These are phyloP conservation scores for Pelargonium nanum DNA, from an alignment of 345 rosid genomes.

Conservation along the genomic window DNA sequence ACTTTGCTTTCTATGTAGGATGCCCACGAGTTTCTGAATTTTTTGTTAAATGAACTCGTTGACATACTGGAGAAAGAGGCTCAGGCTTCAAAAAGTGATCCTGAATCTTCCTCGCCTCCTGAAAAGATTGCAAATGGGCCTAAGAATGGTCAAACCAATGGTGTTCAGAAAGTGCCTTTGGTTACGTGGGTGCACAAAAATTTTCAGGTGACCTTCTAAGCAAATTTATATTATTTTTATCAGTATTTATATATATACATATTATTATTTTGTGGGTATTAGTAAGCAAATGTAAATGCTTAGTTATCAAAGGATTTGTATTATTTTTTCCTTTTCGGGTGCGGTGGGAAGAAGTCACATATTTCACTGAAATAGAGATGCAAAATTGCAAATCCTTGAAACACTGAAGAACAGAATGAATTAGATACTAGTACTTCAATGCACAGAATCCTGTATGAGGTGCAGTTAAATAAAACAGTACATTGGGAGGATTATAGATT, in stretches of 20 bases:
- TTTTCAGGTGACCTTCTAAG: constrained; percentile 56
- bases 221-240: constrained; percentile 1
- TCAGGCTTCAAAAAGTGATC: constrained; percentile 60
- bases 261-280: neutral
- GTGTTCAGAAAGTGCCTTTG: constrained; percentile 71
- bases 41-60: constrained; percentile 94
- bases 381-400: too few relatives aligned
- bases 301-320: neutral
- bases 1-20: constrained; percentile 45
- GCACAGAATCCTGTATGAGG: neutral
- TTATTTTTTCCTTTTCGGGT: neutral
- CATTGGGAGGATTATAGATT: too few relatives aligned
- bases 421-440: neutral
- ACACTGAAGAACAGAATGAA: neutral
- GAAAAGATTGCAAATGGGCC: constrained; percentile 77
- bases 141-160: constrained; percentile 54
- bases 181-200: constrained; percentile 98
- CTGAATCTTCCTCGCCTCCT: constrained; percentile 61
- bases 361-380: neutral
- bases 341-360: neutral
- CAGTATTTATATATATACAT: too few relatives aligned
- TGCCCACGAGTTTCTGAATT: constrained; percentile 97
- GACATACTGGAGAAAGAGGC: constrained; percentile 97
- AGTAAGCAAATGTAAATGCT: neutral
- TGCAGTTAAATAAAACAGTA: too few relatives aligned